A percentile compares a stretch with the other conserved stretches of the same genome.
These are phyloP conservation scores for Aspergillus sp. DNA, from an alignment of 2,329 filamentous ascomycete genomes.

Conservation along the genomic window DNA sequence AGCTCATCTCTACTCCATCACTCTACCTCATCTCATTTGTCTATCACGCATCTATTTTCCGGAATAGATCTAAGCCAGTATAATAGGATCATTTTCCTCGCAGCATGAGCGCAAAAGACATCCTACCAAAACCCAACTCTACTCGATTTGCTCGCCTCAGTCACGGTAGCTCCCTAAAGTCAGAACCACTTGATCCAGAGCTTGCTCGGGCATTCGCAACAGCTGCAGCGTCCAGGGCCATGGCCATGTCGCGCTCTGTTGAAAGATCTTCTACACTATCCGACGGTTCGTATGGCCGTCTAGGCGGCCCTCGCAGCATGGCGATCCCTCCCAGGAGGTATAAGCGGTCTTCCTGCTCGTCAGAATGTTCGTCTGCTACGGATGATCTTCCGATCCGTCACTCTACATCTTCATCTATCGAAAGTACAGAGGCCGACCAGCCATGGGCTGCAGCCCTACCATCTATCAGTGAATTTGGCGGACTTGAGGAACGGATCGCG, in stretches of 20 bases:
- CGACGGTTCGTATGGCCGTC: conserved; percentile 27
- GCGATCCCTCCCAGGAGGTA: conserved; percentile 27
- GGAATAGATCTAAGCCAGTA: conserved; percentile 7
- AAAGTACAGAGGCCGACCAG: background rate
- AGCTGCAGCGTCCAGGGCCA: conserved; percentile 44
- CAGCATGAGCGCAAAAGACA: conserved; percentile 25
- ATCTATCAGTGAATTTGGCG: conserved; percentile 32
- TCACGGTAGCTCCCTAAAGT: conserved; percentile 20
- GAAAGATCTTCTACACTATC: conserved; percentile 29
- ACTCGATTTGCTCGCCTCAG: conserved; percentile 36
- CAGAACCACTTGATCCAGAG: conserved; percentile 31
- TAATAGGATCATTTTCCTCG: conserved; percentile 1
- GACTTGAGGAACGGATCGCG: conserved; percentile 36
- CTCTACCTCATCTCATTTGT: background rate
- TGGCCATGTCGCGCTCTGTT: conserved; percentile 44
- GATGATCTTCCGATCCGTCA: conserved; percentile 2
- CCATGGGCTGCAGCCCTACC: conserved; percentile 22
- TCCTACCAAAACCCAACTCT: conserved; percentile 40
- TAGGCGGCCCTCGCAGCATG: conserved; percentile 28
- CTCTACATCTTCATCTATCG: conserved; percentile 1
- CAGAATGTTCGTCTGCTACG: conserved; percentile 12
- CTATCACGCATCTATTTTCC: conserved; percentile 13
- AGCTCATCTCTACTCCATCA: background rate
- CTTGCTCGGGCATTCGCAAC: conserved; percentile 36
- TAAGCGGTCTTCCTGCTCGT: conserved; percentile 13